Evolutionary conservation across 2,329 filamentous ascomycete genomes (phyloP).

Genomic region (Colletotrichum tropicicola): DNA sequence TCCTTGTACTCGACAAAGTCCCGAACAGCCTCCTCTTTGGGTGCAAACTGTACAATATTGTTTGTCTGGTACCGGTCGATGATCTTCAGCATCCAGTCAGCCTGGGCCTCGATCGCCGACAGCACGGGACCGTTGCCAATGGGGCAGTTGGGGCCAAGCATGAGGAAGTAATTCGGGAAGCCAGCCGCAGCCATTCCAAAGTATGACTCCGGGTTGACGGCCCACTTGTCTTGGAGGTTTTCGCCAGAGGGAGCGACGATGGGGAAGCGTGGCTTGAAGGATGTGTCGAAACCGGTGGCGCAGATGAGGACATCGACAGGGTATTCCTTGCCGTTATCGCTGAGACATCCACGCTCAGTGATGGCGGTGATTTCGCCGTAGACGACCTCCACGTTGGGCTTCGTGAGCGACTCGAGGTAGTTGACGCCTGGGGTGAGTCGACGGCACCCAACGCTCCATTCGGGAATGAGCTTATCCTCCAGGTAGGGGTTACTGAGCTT

Average conservation of each 20-base stretch:
- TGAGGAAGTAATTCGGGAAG: conserved; percentile 42
- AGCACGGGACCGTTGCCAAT: conserved; percentile 50
- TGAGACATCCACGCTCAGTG: conserved; percentile 38
- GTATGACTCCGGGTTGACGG: conserved; percentile 37
- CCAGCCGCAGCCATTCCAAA: conserved; percentile 38
- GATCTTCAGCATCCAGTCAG: conserved; percentile 59
- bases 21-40: conserved; percentile 54
- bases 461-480: conserved; percentile 33
- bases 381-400: conserved; percentile 41
- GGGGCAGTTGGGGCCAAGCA: conserved; percentile 50
- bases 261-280: conserved; percentile 46
- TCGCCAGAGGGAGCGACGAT: conserved; percentile 52
- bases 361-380: conserved; percentile 44
- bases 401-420: conserved; percentile 37
- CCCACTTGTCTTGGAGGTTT: conserved; percentile 41
- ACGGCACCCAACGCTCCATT: conserved; percentile 34
- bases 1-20: conserved; percentile 60
- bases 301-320: conserved; percentile 37
- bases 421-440: conserved; percentile 34
- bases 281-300: conserved; percentile 37
- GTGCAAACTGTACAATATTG: conserved; percentile 52
- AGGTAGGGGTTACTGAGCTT: conserved; percentile 41
- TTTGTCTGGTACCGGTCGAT: conserved; percentile 59
- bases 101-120: conserved; percentile 54
- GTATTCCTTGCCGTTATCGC: conserved; percentile 37